Evolutionary conservation across 768 basidiomycete species (phyloP), one percentile per base, ranked within the genome.

Genomic region (Serendipita sp.): DNA sequence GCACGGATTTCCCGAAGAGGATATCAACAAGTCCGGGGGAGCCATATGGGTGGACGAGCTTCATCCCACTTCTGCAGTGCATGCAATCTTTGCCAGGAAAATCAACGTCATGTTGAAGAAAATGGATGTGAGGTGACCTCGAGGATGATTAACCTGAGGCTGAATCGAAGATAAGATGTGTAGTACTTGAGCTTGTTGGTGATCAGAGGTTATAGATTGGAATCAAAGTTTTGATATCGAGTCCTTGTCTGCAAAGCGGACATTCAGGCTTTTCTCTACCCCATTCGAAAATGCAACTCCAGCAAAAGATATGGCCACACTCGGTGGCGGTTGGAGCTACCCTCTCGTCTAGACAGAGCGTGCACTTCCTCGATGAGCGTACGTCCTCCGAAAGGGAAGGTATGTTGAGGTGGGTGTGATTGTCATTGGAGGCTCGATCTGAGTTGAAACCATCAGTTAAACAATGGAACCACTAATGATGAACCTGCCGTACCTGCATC

Each of bases 241-340:
- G 73, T 8, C 80, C 79, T 72, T 93, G 91, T 68, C 91, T 81
- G 73, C 91, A 93, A 4, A 93, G 76, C 2, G 91, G 91, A 72
- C 91, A 93, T 73, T 92, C 91, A 7, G 89, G 80, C 87, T 91
- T 93, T 73, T 93, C 91, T 72, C 86, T 77, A 13, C 87, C 89
- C 91, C 91, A 93, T 8, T 85, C 88, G 48, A 88, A 83, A 45
- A 93, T 89, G 69, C 91, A 93, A 68, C 79, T 83, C 91, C 91
- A 93, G 69, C 90, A 92, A 71, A 92, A 93, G 53, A 93, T 70
- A 73, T 93, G 91, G 0, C 91, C 91, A 68, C 91, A 93, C 72
- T 92, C 91, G 0, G 91, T 93, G 34, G 86, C 83, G 71, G 85
- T 86, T 68, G 83, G 90, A 65, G 85, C 82, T 0, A 87, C 89